A percentile compares a stretch with the other conserved stretches of the same genome.
These are phyloP conservation scores for Pelargonium fulgidum DNA, from an alignment of 441 rosid genomes.

Conservation along the genomic window DNA sequence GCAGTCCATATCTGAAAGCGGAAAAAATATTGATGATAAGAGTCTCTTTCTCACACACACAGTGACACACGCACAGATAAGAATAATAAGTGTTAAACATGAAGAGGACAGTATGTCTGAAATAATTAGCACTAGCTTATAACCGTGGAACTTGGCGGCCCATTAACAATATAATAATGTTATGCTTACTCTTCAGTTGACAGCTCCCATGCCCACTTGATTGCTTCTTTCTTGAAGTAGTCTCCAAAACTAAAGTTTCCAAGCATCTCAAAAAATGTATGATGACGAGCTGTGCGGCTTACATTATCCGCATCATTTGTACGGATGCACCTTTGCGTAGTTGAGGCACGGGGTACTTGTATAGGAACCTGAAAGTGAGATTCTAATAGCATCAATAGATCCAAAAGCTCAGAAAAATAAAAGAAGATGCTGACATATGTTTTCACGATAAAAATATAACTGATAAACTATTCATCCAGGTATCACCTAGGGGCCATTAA, in stretches of 20 bases:
- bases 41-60: too few relatives aligned
- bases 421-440: neutral
- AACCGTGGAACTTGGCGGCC: conserved; percentile 13
- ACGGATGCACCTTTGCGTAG: conserved; percentile 84
- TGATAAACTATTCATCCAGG: conserved; percentile 4
- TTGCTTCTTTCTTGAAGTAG: conserved; percentile 88
- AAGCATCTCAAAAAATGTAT: conserved; percentile 94
- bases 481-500: neutral
- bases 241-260: conserved; percentile 96
- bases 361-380: conserved; percentile 51
- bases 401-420: neutral
- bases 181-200: conserved; percentile 64
- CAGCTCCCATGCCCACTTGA: conserved; percentile 94
- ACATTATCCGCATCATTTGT: conserved; percentile 95
- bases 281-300: conserved; percentile 79
- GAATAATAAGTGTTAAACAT: conserved; percentile 7
- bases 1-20: conserved; percentile 51
- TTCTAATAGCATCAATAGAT: conserved; percentile 3
- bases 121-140: neutral
- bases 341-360: conserved; percentile 71
- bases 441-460: neutral
- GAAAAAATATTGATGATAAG: conserved; percentile 11
- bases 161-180: conserved; percentile 14
- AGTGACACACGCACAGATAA: neutral
- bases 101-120: conserved; percentile 1